A percentile compares a stretch with the other conserved stretches of the same genome.
Conservation (phyloP, 805 yeast species). For the Vanderwaltozyma verrucispora region DNA sequence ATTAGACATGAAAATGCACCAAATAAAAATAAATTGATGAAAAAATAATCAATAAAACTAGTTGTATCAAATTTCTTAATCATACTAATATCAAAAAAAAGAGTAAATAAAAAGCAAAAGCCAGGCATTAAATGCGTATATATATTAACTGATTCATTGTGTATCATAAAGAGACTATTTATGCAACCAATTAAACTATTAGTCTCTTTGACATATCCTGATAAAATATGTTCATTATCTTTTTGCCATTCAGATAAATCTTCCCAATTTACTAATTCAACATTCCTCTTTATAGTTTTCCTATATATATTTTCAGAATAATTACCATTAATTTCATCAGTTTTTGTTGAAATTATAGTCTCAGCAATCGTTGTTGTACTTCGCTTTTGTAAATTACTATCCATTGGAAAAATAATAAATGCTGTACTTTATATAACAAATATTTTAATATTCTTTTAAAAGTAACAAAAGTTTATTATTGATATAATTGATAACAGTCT, state of each 20-base stretch:
- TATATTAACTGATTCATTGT: conserved; percentile 66
- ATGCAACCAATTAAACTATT: conserved; percentile 4
- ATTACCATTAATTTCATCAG: neutral
- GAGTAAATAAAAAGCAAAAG: conserved; percentile 11
- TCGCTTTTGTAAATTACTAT: neutral
- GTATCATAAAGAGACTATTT: conserved; percentile 42
- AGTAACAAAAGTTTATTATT: too few relatives aligned
- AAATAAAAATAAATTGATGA: conserved; percentile 30
- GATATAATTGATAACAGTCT: too few relatives aligned
- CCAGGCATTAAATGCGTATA: conserved; percentile 51
- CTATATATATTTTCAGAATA: too few relatives aligned
- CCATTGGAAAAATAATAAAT: too few relatives aligned
- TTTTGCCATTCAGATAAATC: conserved; percentile 65
- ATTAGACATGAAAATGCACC: conserved; percentile 53
- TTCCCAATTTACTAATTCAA: conserved; percentile 12
- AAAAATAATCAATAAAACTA: conserved; percentile 31
- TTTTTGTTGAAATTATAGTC: neutral
- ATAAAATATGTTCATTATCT: conserved; percentile 56
- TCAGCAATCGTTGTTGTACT: too few relatives aligned
- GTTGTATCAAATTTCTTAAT: conserved; percentile 33
- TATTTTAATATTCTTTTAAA: too few relatives aligned
- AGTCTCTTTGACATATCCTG: conserved; percentile 57
- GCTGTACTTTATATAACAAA: too few relatives aligned
- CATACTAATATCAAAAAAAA: conserved; percentile 24
- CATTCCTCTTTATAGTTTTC: neutral